phyloP scores from a whole-genome alignment of 2,329 filamentous ascomycete genomes.

The Pleoardoris graminearum region DNA sequence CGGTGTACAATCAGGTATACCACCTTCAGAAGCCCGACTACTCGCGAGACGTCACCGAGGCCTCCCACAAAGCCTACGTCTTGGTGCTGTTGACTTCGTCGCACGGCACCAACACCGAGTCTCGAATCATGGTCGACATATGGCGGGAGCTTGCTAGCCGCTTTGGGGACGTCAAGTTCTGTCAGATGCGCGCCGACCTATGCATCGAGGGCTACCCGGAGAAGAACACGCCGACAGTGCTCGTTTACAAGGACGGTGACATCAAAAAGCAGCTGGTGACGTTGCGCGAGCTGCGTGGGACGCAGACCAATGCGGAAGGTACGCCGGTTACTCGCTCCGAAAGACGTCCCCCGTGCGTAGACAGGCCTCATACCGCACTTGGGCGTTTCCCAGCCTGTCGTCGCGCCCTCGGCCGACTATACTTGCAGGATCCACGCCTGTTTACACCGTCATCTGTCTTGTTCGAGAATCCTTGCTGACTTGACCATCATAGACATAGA shows the following conservation, averaged over 20 bases:
- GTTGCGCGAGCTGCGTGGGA: constrained; percentile 73
- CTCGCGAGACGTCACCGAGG: constrained; percentile 85
- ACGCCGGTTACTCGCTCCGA: constrained; percentile 11
- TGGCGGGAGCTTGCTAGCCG: constrained; percentile 83
- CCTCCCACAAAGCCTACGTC: constrained; percentile 68
- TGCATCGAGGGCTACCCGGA: constrained; percentile 98
- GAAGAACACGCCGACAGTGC: constrained; percentile 87
- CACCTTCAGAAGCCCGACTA: constrained; percentile 95
- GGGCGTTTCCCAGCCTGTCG: background rate
- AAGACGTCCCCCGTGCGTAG: background rate
- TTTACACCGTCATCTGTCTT: background rate
- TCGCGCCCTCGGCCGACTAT: background rate
- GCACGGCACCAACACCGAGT: constrained; percentile 80
- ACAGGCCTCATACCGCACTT: background rate
- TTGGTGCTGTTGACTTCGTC: constrained; percentile 82
- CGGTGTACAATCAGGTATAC: constrained; percentile 87
- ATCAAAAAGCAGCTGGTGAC: constrained; percentile 94
- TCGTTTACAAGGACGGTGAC: constrained; percentile 90
- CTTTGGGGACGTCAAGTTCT: constrained; percentile 96
- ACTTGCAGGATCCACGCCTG: background rate
- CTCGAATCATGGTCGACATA: constrained; percentile 77
- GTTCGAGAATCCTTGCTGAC: constrained; percentile 9
- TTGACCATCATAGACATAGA: constrained; percentile 65
- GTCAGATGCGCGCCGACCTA: constrained; percentile 87
- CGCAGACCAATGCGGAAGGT: constrained; percentile 32